Conservation (phyloP, 257 asterid genomes). For the Solanum sparsipilum region DNA sequence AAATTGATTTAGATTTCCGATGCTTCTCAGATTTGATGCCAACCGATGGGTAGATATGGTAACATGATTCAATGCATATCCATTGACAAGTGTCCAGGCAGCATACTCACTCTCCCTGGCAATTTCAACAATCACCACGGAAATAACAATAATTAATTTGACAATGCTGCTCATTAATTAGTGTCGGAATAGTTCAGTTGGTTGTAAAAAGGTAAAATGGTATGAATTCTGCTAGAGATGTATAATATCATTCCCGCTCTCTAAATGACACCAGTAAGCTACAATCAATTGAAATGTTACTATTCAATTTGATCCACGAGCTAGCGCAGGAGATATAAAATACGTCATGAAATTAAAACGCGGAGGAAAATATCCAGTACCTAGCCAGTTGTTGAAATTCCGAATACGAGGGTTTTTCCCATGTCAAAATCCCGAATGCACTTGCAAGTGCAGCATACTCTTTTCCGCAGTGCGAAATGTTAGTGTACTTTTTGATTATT, state of each 20-base stretch:
- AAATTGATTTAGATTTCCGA: conserved; percentile 54
- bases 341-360: background rate
- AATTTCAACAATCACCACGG: conserved; percentile 5
- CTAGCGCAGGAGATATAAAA: background rate
- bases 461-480: conserved; percentile 44
- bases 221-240: background rate
- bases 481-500: conserved; percentile 59
- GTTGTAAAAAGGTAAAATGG: background rate
- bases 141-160: background rate
- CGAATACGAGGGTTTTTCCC: conserved; percentile 71
- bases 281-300: background rate
- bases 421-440: conserved; percentile 77
- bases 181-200: background rate
- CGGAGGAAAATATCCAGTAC: conserved; percentile 14
- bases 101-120: conserved; percentile 96
- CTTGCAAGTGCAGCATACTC: conserved; percentile 74
- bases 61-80: conserved; percentile 74
- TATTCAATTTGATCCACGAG: background rate
- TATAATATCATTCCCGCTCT: background rate
- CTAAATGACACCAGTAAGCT: background rate
- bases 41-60: conserved; percentile 80
- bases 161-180: background rate
- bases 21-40: conserved; percentile 47
- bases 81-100: conserved; percentile 95
- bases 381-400: conserved; percentile 67